phyloP scores from a whole-genome alignment of 305 asterid species.

The Petunia hybrid region DNA sequence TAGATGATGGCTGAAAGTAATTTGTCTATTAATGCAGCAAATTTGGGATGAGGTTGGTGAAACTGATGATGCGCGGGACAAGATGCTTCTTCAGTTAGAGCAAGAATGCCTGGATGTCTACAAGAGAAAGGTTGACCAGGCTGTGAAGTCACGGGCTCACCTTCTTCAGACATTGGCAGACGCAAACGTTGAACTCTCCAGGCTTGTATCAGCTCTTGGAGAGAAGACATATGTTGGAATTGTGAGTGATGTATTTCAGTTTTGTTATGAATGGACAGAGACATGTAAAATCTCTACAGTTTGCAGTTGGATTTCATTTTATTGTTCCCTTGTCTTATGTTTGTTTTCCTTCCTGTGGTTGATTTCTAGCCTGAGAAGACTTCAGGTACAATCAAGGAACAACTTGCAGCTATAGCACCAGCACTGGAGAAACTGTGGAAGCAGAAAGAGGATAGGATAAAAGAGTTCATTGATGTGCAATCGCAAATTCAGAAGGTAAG shows the following conservation, averaged over 20 bases:
- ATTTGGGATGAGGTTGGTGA: conserved; percentile 99
- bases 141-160: conserved; percentile 82
- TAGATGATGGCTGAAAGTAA: conserved; percentile 31
- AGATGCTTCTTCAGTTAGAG: conserved; percentile 95
- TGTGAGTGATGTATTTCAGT: conserved; percentile 57
- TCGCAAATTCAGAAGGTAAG: conserved; percentile 80
- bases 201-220: conserved; percentile 88
- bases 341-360: conserved; percentile 17
- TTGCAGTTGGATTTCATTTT: conserved; percentile 27
- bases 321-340: conserved; percentile 32
- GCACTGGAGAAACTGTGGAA: conserved; percentile 81
- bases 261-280: conserved; percentile 21
- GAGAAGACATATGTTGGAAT: conserved; percentile 81
- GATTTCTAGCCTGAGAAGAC: conserved; percentile 83
- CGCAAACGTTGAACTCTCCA: conserved; percentile 89
- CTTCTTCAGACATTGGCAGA: conserved; percentile 92
- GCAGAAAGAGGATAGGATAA: conserved; percentile 83
- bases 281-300: conserved; percentile 11
- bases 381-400: conserved; percentile 94
- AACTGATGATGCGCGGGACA: conserved; percentile 91
- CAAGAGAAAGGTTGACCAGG: conserved; percentile 90
- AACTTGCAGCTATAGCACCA: conserved; percentile 91
- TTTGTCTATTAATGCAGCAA: conserved; percentile 61
- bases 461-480: conserved; percentile 85
- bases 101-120: conserved; percentile 98